Evolutionary conservation across 2,329 filamentous ascomycete species (phyloP), one percentile per base, ranked within the genome.

Genomic region (Neopestalotiopsis sp.): DNA sequence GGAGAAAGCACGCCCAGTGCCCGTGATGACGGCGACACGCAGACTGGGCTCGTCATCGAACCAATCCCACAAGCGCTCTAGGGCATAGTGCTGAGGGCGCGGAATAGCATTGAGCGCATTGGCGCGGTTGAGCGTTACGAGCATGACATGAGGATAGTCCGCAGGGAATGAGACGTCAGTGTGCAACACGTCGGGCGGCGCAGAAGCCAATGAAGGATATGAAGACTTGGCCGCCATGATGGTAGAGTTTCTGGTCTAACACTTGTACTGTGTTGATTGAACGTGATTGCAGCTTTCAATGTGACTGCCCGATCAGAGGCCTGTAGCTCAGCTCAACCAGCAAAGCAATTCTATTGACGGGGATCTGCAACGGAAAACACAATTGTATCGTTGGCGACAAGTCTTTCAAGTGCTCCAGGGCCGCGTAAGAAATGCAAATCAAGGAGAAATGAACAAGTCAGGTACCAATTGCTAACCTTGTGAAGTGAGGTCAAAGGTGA

Each of bases 1-100:
- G 77, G 89, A 92, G 74, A 93, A 93, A 0, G 90, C 89, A 10
- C 89, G 82, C 0, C 89, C 90, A 0, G 81, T 80, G 24, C 91
- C 91, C 0, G 90, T 92, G 60, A 93, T 75, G 2, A 93, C 84
- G 60, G 88, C 90, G 75, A 88, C 89, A 60, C 87, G 86, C 61
- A 92, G 84, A 1, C 79, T 78, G 1, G 89, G 86, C 77, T 92
- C 86, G n/a, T 75, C 76, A 75, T 93, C 91, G 77, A 88, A 91
- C 86, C 89, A 91, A 17, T 80, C 76, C 83, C 85, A 91, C 5
- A 89, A 81, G 1, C 72, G 70, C 69, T 82, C 82, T 45, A 90
- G 82, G 66, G 82, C 82, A 67, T 79, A 77, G 78, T 90, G 87
- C 75, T 83, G 82, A 4, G 80, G 75, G 1, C 80, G 78, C 7